Evolutionary conservation across 2,329 filamentous ascomycete genomes (phyloP).

Genomic region (Zymoseptoria brevis): DNA sequence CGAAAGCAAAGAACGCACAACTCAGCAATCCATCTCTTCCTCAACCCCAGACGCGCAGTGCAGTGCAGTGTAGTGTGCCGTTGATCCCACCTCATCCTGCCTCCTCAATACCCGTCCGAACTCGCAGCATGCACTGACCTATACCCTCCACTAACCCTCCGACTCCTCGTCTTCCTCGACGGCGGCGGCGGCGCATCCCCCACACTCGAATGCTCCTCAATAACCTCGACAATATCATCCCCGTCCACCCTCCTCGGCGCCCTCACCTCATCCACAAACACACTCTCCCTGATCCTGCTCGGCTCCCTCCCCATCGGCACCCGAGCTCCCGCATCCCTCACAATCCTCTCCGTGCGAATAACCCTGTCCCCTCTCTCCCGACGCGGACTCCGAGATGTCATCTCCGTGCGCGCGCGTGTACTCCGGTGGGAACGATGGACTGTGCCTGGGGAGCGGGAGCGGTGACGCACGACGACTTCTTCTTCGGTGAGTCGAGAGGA

Average conservation of each 20-base stretch:
- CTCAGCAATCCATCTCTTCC: background rate
- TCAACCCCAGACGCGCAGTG: background rate
- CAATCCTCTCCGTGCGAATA: slow-evolving; percentile 28
- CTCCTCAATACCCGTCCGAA: background rate
- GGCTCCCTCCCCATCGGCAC: slow-evolving; percentile 14
- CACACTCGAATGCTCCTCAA: slow-evolving; percentile 47
- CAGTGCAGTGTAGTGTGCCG: slow-evolving; percentile 1
- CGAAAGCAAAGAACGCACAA: background rate
- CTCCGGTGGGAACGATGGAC: slow-evolving; percentile 19
- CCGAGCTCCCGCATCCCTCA: slow-evolving; percentile 23
- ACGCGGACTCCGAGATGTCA: slow-evolving; percentile 24
- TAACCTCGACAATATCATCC: slow-evolving; percentile 51
- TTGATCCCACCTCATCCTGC: background rate
- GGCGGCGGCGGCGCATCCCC: slow-evolving; percentile 31
- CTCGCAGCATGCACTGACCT: slow-evolving; percentile 37
- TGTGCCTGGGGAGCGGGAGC: slow-evolving; percentile 20
- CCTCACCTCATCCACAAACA: slow-evolving; percentile 38
- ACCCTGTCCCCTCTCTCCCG: slow-evolving; percentile 20
- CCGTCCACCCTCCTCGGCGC: slow-evolving; percentile 36
- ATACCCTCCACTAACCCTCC: slow-evolving; percentile 37
- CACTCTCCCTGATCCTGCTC: slow-evolving; percentile 25
- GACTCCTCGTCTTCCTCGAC: slow-evolving; percentile 27
- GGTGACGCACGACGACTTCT: slow-evolving; percentile 26
- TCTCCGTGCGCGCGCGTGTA: slow-evolving; percentile 27
- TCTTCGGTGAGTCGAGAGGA: slow-evolving; percentile 24